phyloP scores from a whole-genome alignment of 306 rosid genomes.

The Vigna radiata region DNA sequence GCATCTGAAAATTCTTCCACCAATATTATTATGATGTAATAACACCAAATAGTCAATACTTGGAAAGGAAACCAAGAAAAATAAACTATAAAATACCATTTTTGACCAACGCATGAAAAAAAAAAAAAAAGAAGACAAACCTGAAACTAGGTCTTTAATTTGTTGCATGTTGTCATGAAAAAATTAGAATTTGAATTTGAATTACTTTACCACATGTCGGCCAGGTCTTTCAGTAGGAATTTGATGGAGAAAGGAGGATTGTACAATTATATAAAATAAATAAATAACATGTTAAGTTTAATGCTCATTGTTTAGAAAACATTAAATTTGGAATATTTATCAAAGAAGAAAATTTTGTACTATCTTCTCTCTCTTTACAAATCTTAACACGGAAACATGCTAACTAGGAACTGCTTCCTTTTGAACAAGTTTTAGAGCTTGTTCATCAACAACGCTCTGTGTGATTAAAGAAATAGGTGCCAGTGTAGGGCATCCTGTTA shows the following conservation, averaged over 20 bases:
- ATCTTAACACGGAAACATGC: background rate
- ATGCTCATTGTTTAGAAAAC: background rate
- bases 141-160: background rate
- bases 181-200: conserved; percentile 1
- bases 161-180: conserved; percentile 28
- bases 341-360: background rate
- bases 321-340: background rate
- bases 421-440: conserved; percentile 37
- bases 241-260: background rate
- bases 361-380: background rate
- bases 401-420: conserved; percentile 13
- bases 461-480: conserved; percentile 44
- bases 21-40: background rate
- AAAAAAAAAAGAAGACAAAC: background rate
- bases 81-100: background rate
- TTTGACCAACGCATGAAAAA: conserved; percentile 3
- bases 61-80: background rate
- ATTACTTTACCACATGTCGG: background rate
- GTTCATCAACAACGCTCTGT: conserved; percentile 27
- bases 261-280: background rate
- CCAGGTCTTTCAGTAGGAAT: background rate
- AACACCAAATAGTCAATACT: background rate
- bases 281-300: background rate
- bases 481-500: conserved; percentile 51
- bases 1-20: conserved; percentile 59